Percentiles rank a stretch among this genome's conserved stretches.
These are phyloP conservation scores for Crotalaria pallida DNA, from an alignment of 306 rosid species.

Conservation along the genomic window DNA sequence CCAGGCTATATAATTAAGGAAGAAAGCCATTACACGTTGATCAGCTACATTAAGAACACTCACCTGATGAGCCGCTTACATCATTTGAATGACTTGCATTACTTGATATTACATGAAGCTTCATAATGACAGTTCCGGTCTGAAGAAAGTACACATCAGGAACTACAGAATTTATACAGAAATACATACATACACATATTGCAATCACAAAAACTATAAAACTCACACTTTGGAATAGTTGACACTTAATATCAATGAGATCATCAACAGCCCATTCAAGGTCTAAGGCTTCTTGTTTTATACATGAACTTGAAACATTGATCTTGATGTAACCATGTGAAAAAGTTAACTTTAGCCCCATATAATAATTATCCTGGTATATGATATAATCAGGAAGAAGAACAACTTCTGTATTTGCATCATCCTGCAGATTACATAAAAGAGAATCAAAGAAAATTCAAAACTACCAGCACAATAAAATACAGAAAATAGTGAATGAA, in stretches of 20 bases:
- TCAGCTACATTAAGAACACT: conserved; percentile 25
- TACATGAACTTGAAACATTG: conserved; percentile 39
- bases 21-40: background rate
- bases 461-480: background rate
- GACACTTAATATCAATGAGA: conserved; percentile 54
- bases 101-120: conserved; percentile 55
- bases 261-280: conserved; percentile 71
- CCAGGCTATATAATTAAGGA: conserved; percentile 11
- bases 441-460: conserved; percentile 18
- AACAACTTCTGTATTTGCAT: conserved; percentile 46
- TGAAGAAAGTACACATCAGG: conserved; percentile 36
- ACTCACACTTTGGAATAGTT: conserved; percentile 66
- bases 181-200: conserved; percentile 2
- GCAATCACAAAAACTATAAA: background rate
- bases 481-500: background rate
- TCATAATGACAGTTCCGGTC: conserved; percentile 55
- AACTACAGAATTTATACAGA: conserved; percentile 22
- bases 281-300: conserved; percentile 38
- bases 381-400: conserved; percentile 77
- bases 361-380: conserved; percentile 62
- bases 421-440: conserved; percentile 58
- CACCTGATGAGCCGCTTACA: conserved; percentile 50
- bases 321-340: conserved; percentile 58
- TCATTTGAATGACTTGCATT: conserved; percentile 35
- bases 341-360: conserved; percentile 53